Percentiles rank a stretch among this genome's conserved stretches.
phyloP scores from a whole-genome alignment of 768 basidiomycete genomes.

The Guyanaporus albipodus region DNA sequence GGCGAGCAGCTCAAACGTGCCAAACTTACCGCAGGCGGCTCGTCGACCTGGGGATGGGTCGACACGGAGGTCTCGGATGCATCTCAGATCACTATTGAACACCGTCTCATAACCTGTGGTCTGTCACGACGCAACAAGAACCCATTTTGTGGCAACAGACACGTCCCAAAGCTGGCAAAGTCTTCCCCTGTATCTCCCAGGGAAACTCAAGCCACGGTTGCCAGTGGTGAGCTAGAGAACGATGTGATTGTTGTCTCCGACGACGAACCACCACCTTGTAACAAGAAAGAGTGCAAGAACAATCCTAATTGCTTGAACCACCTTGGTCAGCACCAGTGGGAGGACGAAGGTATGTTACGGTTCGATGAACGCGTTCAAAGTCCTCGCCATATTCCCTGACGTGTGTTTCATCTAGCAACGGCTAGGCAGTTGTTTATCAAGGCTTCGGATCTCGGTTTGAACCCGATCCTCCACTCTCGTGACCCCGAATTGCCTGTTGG shows the following conservation, averaged over 20 bases:
- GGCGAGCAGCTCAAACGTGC: slow-evolving; percentile 62
- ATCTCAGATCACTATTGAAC: slow-evolving; percentile 62
- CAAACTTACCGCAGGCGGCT: slow-evolving; percentile 42
- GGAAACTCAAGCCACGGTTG: slow-evolving; percentile 11
- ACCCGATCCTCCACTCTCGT: slow-evolving; percentile 51
- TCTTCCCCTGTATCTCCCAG: slow-evolving; percentile 7
- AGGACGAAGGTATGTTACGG: slow-evolving; percentile 52
- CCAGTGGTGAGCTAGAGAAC: slow-evolving; percentile 47
- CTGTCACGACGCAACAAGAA: slow-evolving; percentile 49
- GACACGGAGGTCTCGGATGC: slow-evolving; percentile 54
- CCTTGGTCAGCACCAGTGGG: slow-evolving; percentile 81
- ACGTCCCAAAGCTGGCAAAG: slow-evolving; percentile 28
- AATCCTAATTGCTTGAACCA: slow-evolving; percentile 89
- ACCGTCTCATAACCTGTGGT: slow-evolving; percentile 65
- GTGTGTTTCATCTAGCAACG: slow-evolving; percentile 37
- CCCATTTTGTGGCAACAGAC: slow-evolving; percentile 59
- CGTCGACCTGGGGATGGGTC: slow-evolving; percentile 79
- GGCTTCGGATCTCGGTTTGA: slow-evolving; percentile 45
- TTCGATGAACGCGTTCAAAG: slow-evolving; percentile 11
- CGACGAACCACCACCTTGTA: slow-evolving; percentile 54
- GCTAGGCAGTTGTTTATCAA: slow-evolving; percentile 51
- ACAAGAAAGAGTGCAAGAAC: slow-evolving; percentile 58
- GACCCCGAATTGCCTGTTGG: slow-evolving; percentile 65
- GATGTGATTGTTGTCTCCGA: slow-evolving; percentile 72
- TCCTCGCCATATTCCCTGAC: slow-evolving; percentile 1